Evolutionary conservation across 2,329 filamentous ascomycete genomes (phyloP), one percentile per base, ranked within the genome.

Genomic region (Sporothrix curviconia): DNA sequence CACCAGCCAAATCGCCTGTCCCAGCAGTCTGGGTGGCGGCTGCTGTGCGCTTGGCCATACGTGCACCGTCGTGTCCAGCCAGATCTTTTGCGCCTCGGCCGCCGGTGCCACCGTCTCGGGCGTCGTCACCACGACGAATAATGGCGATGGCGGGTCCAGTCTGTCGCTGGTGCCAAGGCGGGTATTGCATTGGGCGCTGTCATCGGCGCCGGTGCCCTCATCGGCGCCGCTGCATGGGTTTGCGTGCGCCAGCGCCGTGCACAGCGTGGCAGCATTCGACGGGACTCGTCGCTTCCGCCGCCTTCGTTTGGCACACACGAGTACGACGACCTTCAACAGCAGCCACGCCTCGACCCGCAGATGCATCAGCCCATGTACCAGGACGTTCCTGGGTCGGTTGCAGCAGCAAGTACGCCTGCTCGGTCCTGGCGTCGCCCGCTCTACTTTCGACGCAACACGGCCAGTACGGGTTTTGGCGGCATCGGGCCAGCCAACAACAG

Each of bases 111-210:
- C 44, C n/a, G 61, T 68, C 3, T 67, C 67, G 2, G 65, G 66
- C 1, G 63, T n/a, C n/a, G n/a, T 69, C 2, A 59, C 62, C 5
- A 58, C 51, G 22, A n/a, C 30, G 12, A 53, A 61, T 17, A 59
- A 46, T 3, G 34, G 52, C 51, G 55, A 47, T 25, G 54, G 43
- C 24, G 59, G 40, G 22, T 50, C 40, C 25, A 58, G 66, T 2
- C 65, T 82, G 6, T 77, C 77, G 1, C 72, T 1, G 79, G 77
- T 1, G 80, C 79, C 2, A 81, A 78, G 63, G 80, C 78, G 0
- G 82, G 82, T 2, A 78, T 85, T n/a, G 80, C 76, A 6, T 71
- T 78, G 0, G 82, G 79, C 17, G 74, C 78, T 3, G 73, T 77
- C 1, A 66, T 79, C 0, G 77, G 70, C 28, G 72, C 70, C 1